A percentile compares a stretch with the other conserved stretches of the same genome.
These are phyloP conservation scores for Trichosporon ovoides DNA, from an alignment of 1,284 basidiomycete genomes.

Conservation along the genomic window DNA sequence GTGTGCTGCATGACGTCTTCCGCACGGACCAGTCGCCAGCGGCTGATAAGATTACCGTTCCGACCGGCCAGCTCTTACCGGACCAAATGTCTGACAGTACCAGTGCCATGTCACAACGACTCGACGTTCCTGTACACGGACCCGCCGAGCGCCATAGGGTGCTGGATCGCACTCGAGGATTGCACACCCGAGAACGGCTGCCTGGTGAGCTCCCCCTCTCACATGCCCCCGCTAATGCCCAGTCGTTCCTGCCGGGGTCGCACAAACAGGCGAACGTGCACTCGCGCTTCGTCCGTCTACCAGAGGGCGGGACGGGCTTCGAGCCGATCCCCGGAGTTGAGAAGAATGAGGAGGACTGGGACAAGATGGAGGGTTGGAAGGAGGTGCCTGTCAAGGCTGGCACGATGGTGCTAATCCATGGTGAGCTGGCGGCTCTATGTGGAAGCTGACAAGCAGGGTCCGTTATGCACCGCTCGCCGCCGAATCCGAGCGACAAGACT, in stretches of 20 bases:
- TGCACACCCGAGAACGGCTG: slow-evolving; percentile 82
- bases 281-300: slow-evolving; percentile 74
- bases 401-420: slow-evolving; percentile 76
- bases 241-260: slow-evolving; percentile 84
- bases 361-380: slow-evolving; percentile 58
- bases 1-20: too few relatives aligned
- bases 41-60: too few relatives aligned
- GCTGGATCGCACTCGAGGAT: slow-evolving; percentile 90
- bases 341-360: slow-evolving; percentile 53
- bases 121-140: slow-evolving; percentile 69
- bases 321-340: slow-evolving; percentile 56
- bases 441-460: slow-evolving; percentile 55
- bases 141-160: slow-evolving; percentile 84
- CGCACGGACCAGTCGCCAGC: too few relatives aligned
- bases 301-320: slow-evolving; percentile 67
- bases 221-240: not conserved
- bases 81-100: not conserved
- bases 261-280: slow-evolving; percentile 67
- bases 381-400: slow-evolving; percentile 69
- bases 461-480: slow-evolving; percentile 81
- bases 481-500: slow-evolving; percentile 62
- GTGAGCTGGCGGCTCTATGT: slow-evolving; percentile 25
- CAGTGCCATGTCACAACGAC: slow-evolving; percentile 58
- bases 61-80: too few relatives aligned
- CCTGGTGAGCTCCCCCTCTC: slow-evolving; percentile 48